Evolutionary conservation across 805 yeast genomes (phyloP).

Genomic region (Yarrowia keelungensis): DNA sequence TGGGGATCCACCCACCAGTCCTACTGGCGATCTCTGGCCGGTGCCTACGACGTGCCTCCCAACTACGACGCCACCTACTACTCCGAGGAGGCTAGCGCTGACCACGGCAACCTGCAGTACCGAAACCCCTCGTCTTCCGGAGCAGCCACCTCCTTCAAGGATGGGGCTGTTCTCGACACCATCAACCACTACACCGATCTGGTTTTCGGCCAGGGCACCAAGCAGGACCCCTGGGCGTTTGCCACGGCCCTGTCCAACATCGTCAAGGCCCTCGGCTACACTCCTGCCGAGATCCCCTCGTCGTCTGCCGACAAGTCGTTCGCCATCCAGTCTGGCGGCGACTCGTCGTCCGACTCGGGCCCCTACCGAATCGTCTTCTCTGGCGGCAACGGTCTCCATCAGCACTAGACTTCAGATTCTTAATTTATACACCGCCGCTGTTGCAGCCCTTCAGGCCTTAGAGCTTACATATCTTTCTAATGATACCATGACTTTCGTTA

Average conservation of each 20-base stretch:
- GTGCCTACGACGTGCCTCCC: slow-evolving; percentile 14
- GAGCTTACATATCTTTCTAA: neutral
- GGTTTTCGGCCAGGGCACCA: neutral
- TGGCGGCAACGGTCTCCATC: slow-evolving; percentile 25
- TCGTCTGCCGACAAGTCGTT: slow-evolving; percentile 4
- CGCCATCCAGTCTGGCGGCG: slow-evolving; percentile 13
- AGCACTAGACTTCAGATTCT: slow-evolving; percentile 26
- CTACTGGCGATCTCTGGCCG: slow-evolving; percentile 17
- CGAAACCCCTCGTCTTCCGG: slow-evolving; percentile 13
- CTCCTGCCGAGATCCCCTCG: slow-evolving; percentile 7
- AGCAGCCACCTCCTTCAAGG: slow-evolving; percentile 7
- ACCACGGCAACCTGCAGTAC: slow-evolving; percentile 22
- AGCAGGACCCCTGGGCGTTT: slow-evolving; percentile 20
- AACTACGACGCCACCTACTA: slow-evolving; percentile 11
- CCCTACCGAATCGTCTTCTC: slow-evolving; percentile 20
- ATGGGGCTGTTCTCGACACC: neutral
- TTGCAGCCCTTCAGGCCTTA: neutral
- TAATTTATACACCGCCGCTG: neutral
- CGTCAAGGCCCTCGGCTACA: slow-evolving; percentile 15
- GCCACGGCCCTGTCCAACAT: slow-evolving; percentile 6
- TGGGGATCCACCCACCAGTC: slow-evolving; percentile 19
- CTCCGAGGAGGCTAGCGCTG: slow-evolving; percentile 26
- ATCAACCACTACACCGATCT: slow-evolving; percentile 8
- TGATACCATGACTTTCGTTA: slow-evolving; percentile 5
- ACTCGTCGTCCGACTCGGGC: neutral